Percentiles rank a stretch among this genome's conserved stretches.
Evolutionary conservation across 2,329 filamentous ascomycete genomes (phyloP).

Genomic region (Didymosphaeria variabile): DNA sequence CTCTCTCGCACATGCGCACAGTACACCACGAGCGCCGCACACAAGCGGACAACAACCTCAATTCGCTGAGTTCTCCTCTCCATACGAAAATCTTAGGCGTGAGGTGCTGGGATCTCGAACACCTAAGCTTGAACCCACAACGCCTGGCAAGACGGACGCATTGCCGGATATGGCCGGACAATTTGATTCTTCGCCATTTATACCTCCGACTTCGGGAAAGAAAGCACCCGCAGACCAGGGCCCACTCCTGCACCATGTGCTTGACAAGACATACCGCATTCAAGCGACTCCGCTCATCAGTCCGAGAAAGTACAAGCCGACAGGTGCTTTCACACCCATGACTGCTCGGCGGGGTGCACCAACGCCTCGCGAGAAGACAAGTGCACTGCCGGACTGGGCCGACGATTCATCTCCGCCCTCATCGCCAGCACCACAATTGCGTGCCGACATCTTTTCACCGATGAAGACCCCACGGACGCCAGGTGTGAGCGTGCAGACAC

Average conservation of each 20-base stretch:
- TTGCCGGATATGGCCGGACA: slow-evolving; percentile 54
- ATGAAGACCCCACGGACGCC: slow-evolving; percentile 73
- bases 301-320: slow-evolving; percentile 56
- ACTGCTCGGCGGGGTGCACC: slow-evolving; percentile 40
- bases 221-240: slow-evolving; percentile 63
- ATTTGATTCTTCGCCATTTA: slow-evolving; percentile 62
- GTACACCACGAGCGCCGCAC: slow-evolving; percentile 65
- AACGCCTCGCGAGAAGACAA: slow-evolving; percentile 32
- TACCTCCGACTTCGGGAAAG: slow-evolving; percentile 50
- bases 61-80: slow-evolving; percentile 74
- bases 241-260: slow-evolving; percentile 85
- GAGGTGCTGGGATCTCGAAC: slow-evolving; percentile 63
- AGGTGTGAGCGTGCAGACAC: slow-evolving; percentile 84
- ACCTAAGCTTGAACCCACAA: slow-evolving; percentile 45
- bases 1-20: slow-evolving; percentile 60
- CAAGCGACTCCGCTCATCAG: slow-evolving; percentile 90
- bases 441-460: slow-evolving; percentile 86
- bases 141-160: slow-evolving; percentile 44
- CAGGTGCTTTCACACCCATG: slow-evolving; percentile 48
- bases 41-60: slow-evolving; percentile 47
- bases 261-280: slow-evolving; percentile 94
- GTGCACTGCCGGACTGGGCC: slow-evolving; percentile 38
- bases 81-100: slow-evolving; percentile 77
- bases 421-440: slow-evolving; percentile 78
- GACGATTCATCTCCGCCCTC: slow-evolving; percentile 59